Evolutionary conservation across 345 rosid genomes (phyloP).

Genomic region (Eucalyptus shirleyi): DNA sequence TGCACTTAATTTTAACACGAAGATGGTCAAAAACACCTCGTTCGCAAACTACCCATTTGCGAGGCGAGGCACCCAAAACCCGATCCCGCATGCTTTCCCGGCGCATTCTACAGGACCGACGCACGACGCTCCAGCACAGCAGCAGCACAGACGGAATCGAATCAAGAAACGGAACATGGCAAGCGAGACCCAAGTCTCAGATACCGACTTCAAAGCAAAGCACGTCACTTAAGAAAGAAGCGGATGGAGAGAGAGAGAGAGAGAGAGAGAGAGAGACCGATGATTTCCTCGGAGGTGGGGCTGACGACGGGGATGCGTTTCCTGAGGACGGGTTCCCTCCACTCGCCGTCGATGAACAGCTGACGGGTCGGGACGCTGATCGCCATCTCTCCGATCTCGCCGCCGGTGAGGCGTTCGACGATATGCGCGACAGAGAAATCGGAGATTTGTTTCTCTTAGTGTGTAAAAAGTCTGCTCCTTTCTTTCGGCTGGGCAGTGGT

Average conservation of each 20-base stretch:
- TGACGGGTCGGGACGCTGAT: neutral
- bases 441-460: no score
- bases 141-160: neutral
- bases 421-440: neutral
- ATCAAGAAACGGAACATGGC: neutral
- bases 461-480: no score
- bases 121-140: no score
- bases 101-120: no score
- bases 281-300: conserved; percentile 69
- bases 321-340: conserved; percentile 64
- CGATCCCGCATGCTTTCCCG: no score
- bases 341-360: conserved; percentile 77
- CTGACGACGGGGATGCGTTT: conserved; percentile 62
- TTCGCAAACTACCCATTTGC: no score
- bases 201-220: neutral
- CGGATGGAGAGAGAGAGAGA: neutral
- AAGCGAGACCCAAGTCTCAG: neutral
- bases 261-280: conserved; percentile 26
- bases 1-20: no score
- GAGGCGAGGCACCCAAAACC: no score
- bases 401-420: neutral
- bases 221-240: neutral
- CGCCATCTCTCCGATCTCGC: neutral
- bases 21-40: no score
- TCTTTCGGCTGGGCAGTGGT: no score